Conservation (phyloP, 2,329 filamentous ascomycete genomes). For the Ceratocystis alfenasii region DNA sequence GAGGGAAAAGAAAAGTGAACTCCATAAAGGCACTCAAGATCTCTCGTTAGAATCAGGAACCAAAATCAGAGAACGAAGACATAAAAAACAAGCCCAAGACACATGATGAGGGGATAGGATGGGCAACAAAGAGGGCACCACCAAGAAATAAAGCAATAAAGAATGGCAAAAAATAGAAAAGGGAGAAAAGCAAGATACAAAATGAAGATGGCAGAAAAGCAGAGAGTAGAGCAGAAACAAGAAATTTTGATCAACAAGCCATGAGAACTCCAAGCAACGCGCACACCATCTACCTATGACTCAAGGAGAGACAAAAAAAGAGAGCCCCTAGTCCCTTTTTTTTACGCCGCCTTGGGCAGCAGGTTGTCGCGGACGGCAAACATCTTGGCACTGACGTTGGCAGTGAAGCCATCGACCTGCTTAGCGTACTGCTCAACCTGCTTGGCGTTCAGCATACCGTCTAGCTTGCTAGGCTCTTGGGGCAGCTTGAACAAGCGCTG, state of each 20-base stretch:
- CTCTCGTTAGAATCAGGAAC: neutral
- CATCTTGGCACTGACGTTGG: conserved; percentile 89
- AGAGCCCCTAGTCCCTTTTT: neutral
- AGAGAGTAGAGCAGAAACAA: conserved; percentile 26
- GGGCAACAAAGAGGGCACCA: neutral
- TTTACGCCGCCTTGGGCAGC: conserved; percentile 38
- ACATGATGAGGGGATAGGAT: neutral
- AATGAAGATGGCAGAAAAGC: conserved; percentile 27
- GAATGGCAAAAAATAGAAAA: conserved; percentile 24
- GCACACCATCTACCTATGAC: conserved; percentile 14
- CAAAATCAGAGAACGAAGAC: neutral
- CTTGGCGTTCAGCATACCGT: conserved; percentile 86
- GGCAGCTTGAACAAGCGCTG: conserved; percentile 96
- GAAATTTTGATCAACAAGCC: conserved; percentile 22
- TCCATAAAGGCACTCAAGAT: neutral
- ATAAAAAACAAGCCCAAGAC: neutral
- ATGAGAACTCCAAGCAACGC: conserved; percentile 18
- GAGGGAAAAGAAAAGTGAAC: neutral
- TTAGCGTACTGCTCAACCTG: conserved; percentile 97
- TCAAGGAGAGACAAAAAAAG: conserved; percentile 17
- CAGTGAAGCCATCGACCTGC: conserved; percentile 93
- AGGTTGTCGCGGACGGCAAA: conserved; percentile 75
- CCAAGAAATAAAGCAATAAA: conserved; percentile 5
- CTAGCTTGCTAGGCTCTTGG: conserved; percentile 80
- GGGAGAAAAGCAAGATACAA: conserved; percentile 24